Conservation (phyloP, 1,284 basidiomycete species). For the Lentinus polychrous region DNA sequence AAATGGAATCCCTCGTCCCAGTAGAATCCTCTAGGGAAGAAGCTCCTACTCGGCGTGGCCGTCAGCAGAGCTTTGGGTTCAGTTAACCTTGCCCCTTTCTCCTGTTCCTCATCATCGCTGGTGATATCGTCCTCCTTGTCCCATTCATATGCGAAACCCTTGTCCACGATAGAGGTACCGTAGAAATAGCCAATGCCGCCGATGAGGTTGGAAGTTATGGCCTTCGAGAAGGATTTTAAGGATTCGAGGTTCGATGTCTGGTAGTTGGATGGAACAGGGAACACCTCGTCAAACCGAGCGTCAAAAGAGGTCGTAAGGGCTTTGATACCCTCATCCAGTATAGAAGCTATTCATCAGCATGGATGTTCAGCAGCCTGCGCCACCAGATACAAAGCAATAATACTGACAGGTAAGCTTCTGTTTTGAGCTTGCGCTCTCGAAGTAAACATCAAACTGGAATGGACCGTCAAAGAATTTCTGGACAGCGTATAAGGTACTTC, state of each 20-base stretch:
- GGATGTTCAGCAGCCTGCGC: slow-evolving; percentile 1
- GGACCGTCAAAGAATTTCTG: slow-evolving; percentile 81
- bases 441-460: slow-evolving; percentile 85
- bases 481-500: slow-evolving; percentile 78
- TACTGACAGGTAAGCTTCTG: slow-evolving; percentile 57
- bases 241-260: slow-evolving; percentile 38
- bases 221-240: slow-evolving; percentile 74
- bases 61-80: slow-evolving; percentile 78
- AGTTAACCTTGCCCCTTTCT: slow-evolving; percentile 58
- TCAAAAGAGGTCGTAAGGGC: slow-evolving; percentile 60
- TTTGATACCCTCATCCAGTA: slow-evolving; percentile 62
- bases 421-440: slow-evolving; percentile 63
- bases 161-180: slow-evolving; percentile 84
- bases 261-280: slow-evolving; percentile 60
- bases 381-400: not conserved
- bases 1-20: slow-evolving; percentile 98
- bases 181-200: slow-evolving; percentile 95
- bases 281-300: slow-evolving; percentile 58
- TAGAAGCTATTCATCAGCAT: slow-evolving; percentile 39
- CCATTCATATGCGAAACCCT: slow-evolving; percentile 81
- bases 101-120: slow-evolving; percentile 33
- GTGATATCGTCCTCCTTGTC: slow-evolving; percentile 61
- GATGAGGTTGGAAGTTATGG: slow-evolving; percentile 82
- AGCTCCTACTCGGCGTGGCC: slow-evolving; percentile 89
- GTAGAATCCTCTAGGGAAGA: slow-evolving; percentile 96